A percentile compares a stretch with the other conserved stretches of the same genome.
Evolutionary conservation across 371 early-diverging fungal genomes (phyloP).

Genomic region (Mortierella sp.): DNA sequence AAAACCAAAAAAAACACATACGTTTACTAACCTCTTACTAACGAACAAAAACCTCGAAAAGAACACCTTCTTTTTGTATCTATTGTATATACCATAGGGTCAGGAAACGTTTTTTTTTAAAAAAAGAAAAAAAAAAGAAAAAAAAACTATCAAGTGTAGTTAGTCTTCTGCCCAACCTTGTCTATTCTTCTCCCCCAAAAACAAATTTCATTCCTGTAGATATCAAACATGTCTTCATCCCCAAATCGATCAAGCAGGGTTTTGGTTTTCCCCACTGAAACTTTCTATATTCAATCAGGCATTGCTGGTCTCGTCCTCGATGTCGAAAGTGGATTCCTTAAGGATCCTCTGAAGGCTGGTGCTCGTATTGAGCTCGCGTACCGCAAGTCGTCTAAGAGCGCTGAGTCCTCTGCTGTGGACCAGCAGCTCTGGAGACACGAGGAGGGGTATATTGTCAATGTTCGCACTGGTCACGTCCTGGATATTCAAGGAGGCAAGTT

Average conservation of each 20-base stretch:
- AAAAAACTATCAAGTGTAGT: background rate
- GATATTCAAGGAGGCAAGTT: slow-evolving; percentile 55
- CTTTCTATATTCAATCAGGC: slow-evolving; percentile 47
- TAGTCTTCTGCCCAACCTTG: too few species aligned
- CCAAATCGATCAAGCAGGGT: slow-evolving; percentile 42
- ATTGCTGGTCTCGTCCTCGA: slow-evolving; percentile 50
- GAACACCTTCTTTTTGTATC: slow-evolving; percentile 18
- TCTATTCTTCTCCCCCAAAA: background rate
- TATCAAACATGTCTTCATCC: slow-evolving; percentile 31
- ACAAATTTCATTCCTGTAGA: background rate
- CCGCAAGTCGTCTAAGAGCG: slow-evolving; percentile 36
- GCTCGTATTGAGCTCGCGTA: slow-evolving; percentile 50
- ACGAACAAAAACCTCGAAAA: slow-evolving; percentile 28
- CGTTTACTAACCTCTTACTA: slow-evolving; percentile 35
- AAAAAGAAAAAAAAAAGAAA: slow-evolving; percentile 11
- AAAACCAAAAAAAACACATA: slow-evolving; percentile 19
- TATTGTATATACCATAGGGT: slow-evolving; percentile 30
- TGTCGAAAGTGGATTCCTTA: slow-evolving; percentile 52
- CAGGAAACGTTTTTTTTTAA: background rate
- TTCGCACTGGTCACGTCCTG: slow-evolving; percentile 51
- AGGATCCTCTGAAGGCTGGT: slow-evolving; percentile 52
- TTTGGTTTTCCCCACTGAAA: slow-evolving; percentile 46
- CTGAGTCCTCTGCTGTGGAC: slow-evolving; percentile 29
- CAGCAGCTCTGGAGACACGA: slow-evolving; percentile 54
- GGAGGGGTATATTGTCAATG: slow-evolving; percentile 51